Evolutionary conservation across 768 basidiomycete genomes (phyloP).

Genomic region (Amanita rimosa): DNA sequence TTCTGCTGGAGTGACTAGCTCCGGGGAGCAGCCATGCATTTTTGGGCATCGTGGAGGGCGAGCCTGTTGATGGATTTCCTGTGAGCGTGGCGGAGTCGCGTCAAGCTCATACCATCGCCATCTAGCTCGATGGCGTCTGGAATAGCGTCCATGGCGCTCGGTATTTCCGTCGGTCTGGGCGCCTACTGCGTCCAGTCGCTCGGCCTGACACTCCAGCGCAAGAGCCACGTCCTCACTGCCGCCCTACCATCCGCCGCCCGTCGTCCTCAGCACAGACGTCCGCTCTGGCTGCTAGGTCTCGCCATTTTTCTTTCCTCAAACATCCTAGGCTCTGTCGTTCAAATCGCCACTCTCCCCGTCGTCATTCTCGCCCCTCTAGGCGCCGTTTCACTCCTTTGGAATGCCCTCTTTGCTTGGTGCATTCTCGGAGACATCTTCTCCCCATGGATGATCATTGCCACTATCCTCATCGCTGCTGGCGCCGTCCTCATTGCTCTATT

Average conservation of each 20-base stretch:
- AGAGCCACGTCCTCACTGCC: slow-evolving; percentile 84
- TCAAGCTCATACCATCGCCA: no score
- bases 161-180: slow-evolving; percentile 54
- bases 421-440: slow-evolving; percentile 83
- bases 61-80: no score
- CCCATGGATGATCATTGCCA: slow-evolving; percentile 76
- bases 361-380: slow-evolving; percentile 92
- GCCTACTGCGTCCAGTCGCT: slow-evolving; percentile 86
- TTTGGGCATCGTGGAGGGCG: no score
- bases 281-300: slow-evolving; percentile 87
- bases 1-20: no score
- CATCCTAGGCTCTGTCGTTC: slow-evolving; percentile 77
- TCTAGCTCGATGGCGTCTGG: no score
- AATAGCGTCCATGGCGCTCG: slow-evolving; percentile 23
- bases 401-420: slow-evolving; percentile 81
- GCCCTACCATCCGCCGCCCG: slow-evolving; percentile 50
- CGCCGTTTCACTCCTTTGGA: slow-evolving; percentile 88
- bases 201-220: slow-evolving; percentile 86
- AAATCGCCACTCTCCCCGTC: slow-evolving; percentile 89
- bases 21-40: no score
- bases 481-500: slow-evolving; percentile 86
- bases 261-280: slow-evolving; percentile 65
- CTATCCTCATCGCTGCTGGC: slow-evolving; percentile 77
- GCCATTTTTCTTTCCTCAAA: slow-evolving; percentile 83
- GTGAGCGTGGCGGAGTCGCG: no score